phyloP scores from a whole-genome alignment of 495 filamentous ascomycete species.

The Sordaria brevicollis region DNA sequence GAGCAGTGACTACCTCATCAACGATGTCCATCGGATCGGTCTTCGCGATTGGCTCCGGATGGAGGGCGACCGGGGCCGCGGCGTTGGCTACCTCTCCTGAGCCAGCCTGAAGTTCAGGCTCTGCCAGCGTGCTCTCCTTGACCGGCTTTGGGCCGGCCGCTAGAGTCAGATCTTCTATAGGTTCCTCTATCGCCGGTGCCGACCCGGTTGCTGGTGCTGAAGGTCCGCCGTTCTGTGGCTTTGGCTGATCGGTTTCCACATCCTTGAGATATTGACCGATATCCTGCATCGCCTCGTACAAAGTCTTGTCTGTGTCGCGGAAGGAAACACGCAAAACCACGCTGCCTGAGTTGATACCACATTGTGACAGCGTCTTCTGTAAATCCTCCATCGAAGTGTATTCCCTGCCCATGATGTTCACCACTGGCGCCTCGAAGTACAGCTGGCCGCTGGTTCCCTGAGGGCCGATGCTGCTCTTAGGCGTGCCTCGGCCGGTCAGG shows the following conservation, averaged over 20 bases:
- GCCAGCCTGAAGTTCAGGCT: slow-evolving; percentile 1
- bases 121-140: background rate
- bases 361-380: slow-evolving; percentile 76
- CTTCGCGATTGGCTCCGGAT: background rate
- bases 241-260: slow-evolving; percentile 18
- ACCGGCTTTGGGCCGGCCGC: background rate
- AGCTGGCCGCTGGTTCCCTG: slow-evolving; percentile 59
- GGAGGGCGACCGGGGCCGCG: background rate
- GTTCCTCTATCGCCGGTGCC: slow-evolving; percentile 8
- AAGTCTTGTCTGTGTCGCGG: slow-evolving; percentile 59
- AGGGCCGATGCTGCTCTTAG: slow-evolving; percentile 40
- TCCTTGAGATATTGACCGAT: slow-evolving; percentile 61
- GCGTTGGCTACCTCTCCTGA: background rate
- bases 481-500: slow-evolving; percentile 68
- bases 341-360: slow-evolving; percentile 77
- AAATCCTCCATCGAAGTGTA: slow-evolving; percentile 66
- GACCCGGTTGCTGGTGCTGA: slow-evolving; percentile 3
- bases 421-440: slow-evolving; percentile 76
- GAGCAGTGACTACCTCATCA: background rate
- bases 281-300: slow-evolving; percentile 76
- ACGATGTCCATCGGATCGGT: background rate
- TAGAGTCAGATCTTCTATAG: slow-evolving; percentile 5
- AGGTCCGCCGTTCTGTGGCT: background rate
- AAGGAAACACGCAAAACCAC: slow-evolving; percentile 69
- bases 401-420: slow-evolving; percentile 71